phyloP scores from a whole-genome alignment of 495 filamentous ascomycete genomes.

The Parathielavia appendiculata region DNA sequence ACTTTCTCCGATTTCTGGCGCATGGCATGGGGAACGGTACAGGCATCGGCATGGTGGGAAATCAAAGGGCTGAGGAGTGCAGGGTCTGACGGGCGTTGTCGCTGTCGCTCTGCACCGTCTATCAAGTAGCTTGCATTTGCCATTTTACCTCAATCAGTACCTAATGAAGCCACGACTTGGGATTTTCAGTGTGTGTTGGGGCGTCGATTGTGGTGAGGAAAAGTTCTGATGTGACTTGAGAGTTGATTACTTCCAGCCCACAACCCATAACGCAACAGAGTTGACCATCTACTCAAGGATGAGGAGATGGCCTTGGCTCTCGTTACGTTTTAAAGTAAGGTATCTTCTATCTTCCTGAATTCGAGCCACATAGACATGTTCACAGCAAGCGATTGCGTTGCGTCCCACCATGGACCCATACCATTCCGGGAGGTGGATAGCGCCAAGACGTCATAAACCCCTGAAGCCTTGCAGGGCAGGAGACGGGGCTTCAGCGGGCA shows the following conservation, averaged over 20 bases:
- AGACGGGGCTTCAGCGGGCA: not conserved
- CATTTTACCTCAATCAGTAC: not conserved
- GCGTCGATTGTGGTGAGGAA: no score
- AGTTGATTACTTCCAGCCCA: no score
- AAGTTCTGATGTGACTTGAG: not conserved
- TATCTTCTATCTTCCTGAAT: no score
- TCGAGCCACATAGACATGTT: not conserved
- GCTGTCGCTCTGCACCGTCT: not conserved
- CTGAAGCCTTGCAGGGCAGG: not conserved
- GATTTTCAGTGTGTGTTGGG: no score
- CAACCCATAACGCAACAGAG: no score
- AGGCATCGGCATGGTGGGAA: not conserved
- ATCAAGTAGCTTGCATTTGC: not conserved
- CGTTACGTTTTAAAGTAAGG: no score
- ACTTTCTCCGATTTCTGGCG: not conserved
- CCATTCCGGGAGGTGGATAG: no score
- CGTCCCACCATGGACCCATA: not conserved
- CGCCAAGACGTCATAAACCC: not conserved
- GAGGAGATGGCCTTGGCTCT: no score
- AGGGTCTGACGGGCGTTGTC: not conserved
- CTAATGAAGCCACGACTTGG: constrained; percentile 3
- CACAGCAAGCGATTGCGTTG: not conserved
- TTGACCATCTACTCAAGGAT: not conserved
- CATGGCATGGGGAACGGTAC: not conserved
- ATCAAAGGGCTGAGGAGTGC: not conserved